Evolutionary conservation across 169 alveolate genomes (phyloP), one percentile per base, ranked within the genome.

Genomic region (Eimeria necatrix): DNA sequence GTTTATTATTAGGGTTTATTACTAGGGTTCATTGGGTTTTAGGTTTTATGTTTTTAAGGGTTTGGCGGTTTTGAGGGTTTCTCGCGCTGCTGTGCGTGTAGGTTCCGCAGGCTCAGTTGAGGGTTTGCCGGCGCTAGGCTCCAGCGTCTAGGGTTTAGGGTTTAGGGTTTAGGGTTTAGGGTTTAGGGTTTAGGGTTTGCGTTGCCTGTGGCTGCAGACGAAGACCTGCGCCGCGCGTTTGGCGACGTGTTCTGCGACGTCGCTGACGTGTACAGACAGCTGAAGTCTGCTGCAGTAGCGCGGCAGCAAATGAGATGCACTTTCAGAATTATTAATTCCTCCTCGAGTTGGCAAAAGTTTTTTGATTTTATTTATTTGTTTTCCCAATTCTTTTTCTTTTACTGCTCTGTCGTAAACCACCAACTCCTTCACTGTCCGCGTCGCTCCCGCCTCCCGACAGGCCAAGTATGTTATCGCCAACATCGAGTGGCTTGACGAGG

Each of bases 401-500:
- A 97, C 91, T 10, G 97, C 95, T 52, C 98, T 88, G 93, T 98
- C 99, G 73, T 95, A 98, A 1, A 97, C 91, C 22, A 95, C 91
- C 32, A 98, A 95, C 95, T 98, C 99, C 93, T 97, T 97, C 16
- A 98, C 96, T 14, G 98, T 97, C 59, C 98, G 97, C 59, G 98
- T 96, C n/a, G 96, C 97, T 0, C 98, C 98, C 20, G 97, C 98
- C 95, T 98, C 99, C 32, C 99, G 96, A 71, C 98, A 96, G n/a
- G 98, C 99, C 95, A 98, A 74, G 83, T 98, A 98, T 8, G 97
- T 96, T 26, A 98, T 97, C 14, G 99, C 98, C 56, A 98, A 94
- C 95, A 97, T 97, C 24, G 95, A 83, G 64, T 9, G 20, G 64
- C n/a, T n/a, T n/a, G n/a, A n/a, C n/a, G n/a, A 22, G n/a, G 83